A percentile compares a stretch with the other conserved stretches of the same genome.
These are phyloP conservation scores for Aspergillus neoniger DNA, from an alignment of 2,329 filamentous ascomycete genomes.

Conservation along the genomic window DNA sequence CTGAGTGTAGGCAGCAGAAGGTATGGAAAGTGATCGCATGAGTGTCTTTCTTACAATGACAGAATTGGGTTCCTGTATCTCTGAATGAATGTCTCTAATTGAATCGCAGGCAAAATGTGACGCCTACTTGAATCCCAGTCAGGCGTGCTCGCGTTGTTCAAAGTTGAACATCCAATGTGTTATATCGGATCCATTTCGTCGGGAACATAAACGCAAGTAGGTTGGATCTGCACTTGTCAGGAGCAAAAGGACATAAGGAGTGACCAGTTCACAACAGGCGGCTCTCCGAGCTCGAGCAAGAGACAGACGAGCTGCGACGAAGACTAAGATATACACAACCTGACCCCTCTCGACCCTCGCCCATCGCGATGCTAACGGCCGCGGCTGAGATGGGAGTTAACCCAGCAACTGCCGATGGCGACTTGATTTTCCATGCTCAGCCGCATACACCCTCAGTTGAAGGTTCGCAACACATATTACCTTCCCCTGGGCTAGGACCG, in stretches of 20 bases:
- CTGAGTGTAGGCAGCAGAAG: conserved; percentile 49
- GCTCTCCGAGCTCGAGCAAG: conserved; percentile 41
- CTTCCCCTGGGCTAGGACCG: conserved; percentile 22
- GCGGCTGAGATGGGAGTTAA: conserved; percentile 35
- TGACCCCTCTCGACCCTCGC: conserved; percentile 22
- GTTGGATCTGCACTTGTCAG: conserved; percentile 2
- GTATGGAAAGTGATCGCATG: conserved; percentile 18
- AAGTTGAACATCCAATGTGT: conserved; percentile 40
- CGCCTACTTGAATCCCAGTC: conserved; percentile 37
- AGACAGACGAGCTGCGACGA: conserved; percentile 40
- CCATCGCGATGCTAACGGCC: conserved; percentile 33
- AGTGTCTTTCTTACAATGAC: neutral
- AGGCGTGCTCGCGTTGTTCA: conserved; percentile 42
- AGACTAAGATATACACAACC: conserved; percentile 33
- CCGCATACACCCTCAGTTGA: conserved; percentile 23
- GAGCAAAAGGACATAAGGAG: no score
- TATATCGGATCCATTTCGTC: conserved; percentile 46
- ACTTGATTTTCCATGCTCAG: conserved; percentile 16
- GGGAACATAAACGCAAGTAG: conserved; percentile 46
- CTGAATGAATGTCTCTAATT: neutral
- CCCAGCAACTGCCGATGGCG: conserved; percentile 8
- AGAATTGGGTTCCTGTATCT: neutral
- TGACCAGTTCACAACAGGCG: conserved; percentile 26
- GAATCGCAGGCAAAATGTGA: conserved; percentile 40
- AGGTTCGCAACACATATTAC: conserved; percentile 25